phyloP scores from a whole-genome alignment of 306 rosid genomes.

The Elaeagnus macrophylla region DNA sequence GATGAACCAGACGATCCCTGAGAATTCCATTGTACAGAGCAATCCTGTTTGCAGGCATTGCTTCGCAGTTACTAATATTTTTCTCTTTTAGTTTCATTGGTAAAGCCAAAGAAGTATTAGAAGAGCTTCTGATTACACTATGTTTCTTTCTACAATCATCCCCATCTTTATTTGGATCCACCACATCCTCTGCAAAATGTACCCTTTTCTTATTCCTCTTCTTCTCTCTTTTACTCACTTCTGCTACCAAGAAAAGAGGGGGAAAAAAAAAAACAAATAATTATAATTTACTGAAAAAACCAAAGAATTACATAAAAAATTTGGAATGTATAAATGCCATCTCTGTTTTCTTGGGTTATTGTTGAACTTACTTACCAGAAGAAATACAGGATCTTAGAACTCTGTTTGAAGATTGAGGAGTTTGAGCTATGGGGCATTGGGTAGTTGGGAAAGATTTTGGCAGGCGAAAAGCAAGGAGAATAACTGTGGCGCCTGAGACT shows the following conservation, averaged over 20 bases:
- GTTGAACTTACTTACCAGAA: slow-evolving; percentile 37
- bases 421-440: slow-evolving; percentile 26
- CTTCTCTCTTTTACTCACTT: slow-evolving; percentile 33
- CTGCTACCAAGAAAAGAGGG: slow-evolving; percentile 30
- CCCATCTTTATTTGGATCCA: slow-evolving; percentile 60
- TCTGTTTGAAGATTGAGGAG: slow-evolving; percentile 27
- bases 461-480: slow-evolving; percentile 74
- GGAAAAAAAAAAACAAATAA: not conserved
- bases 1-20: slow-evolving; percentile 61
- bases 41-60: slow-evolving; percentile 73
- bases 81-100: slow-evolving; percentile 21
- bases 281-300: not conserved
- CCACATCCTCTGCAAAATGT: slow-evolving; percentile 71
- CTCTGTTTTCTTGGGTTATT: not conserved
- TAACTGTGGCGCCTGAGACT: slow-evolving; percentile 72
- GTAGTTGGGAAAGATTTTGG: slow-evolving; percentile 39
- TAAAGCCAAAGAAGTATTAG: slow-evolving; percentile 13
- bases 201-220: slow-evolving; percentile 57
- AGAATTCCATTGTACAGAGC: slow-evolving; percentile 87
- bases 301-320: not conserved
- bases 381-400: slow-evolving; percentile 73
- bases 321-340: not conserved
- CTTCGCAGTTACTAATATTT: slow-evolving; percentile 21
- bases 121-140: slow-evolving; percentile 5
- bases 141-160: slow-evolving; percentile 48